A percentile compares a stretch with the other conserved stretches of the same genome.
Conservation (phyloP, 176 grass and related monocot genomes). For the maize (Zea mays) region DNA sequence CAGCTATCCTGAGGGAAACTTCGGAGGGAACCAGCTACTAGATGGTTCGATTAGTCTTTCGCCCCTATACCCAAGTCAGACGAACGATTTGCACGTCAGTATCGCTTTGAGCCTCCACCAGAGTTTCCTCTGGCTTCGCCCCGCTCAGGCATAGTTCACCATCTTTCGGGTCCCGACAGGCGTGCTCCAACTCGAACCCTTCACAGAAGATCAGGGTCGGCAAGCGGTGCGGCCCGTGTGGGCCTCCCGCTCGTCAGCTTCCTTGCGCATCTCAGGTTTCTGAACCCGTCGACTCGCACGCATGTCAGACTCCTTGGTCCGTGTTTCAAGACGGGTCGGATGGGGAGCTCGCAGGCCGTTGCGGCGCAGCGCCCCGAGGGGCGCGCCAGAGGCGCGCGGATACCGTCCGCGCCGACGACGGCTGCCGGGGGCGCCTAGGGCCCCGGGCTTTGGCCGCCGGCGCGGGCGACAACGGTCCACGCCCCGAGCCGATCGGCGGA, state of each 20-base stretch:
- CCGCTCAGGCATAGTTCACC: slow-evolving; percentile 65
- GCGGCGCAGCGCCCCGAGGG: no score
- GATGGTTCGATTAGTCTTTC: slow-evolving; percentile 96
- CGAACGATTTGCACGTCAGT: slow-evolving; percentile 80
- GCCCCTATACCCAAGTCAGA: slow-evolving; percentile 91
- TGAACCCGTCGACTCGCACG: slow-evolving; percentile 52
- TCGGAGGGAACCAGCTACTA: slow-evolving; percentile 88
- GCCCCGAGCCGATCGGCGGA: no score
- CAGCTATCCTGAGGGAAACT: no score
- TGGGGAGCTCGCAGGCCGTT: no score
- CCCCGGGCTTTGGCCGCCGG: no score
- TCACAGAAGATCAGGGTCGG: slow-evolving; percentile 65
- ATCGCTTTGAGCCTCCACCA: slow-evolving; percentile 64
- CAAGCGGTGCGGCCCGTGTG: slow-evolving; percentile 35
- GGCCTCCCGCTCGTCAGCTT: slow-evolving; percentile 46
- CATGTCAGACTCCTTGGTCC: slow-evolving; percentile 81
- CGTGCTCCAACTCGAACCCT: slow-evolving; percentile 81
- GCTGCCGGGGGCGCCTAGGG: no score
- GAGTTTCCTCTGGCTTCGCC: slow-evolving; percentile 74
- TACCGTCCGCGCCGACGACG: no score
- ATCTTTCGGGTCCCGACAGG: slow-evolving; percentile 58
- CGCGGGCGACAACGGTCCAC: no score
- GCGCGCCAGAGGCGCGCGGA: no score
- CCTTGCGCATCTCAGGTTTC: slow-evolving; percentile 50
- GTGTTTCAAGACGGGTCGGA: slow-evolving; percentile 79